A percentile compares a stretch with the other conserved stretches of the same genome.
phyloP scores from a whole-genome alignment of 2,329 filamentous ascomycete genomes.

The Kalmusia sp. region DNA sequence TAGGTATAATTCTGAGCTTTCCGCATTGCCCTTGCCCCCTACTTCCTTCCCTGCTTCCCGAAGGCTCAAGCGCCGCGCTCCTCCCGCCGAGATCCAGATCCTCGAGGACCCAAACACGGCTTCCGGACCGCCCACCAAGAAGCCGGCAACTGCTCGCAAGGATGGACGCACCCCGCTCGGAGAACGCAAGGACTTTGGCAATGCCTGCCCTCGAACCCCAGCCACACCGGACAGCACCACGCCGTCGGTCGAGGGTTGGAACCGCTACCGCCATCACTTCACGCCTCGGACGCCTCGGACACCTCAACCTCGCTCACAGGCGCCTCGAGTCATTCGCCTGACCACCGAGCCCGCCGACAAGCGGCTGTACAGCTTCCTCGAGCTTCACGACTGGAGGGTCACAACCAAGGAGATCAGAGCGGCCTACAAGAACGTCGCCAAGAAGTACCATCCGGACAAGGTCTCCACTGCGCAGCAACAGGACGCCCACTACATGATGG shows the following conservation, averaged over 20 bases:
- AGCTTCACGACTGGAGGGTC: slow-evolving; percentile 20
- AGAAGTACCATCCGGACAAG: slow-evolving; percentile 31
- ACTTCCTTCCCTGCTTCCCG: background rate
- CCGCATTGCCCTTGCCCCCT: background rate
- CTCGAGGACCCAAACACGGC: background rate
- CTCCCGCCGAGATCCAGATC: background rate
- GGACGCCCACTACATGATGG: slow-evolving; percentile 27
- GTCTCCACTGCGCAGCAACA: slow-evolving; percentile 16
- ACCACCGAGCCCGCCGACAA: slow-evolving; percentile 16
- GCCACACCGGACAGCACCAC: background rate
- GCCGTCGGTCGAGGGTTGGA: background rate
- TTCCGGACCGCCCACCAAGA: background rate
- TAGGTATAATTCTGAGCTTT: background rate
- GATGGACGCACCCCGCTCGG: slow-evolving; percentile 1
- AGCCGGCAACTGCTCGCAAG: background rate
- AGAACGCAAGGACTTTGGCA: background rate
- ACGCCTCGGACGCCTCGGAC: slow-evolving; percentile 1
- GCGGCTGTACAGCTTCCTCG: slow-evolving; percentile 25
- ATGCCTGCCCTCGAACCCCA: background rate
- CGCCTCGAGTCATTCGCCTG: background rate
- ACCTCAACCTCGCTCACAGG: background rate
- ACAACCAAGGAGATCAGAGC: slow-evolving; percentile 18
- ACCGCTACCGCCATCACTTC: background rate
- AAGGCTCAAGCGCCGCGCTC: background rate
- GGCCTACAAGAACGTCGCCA: slow-evolving; percentile 24